Evolutionary conservation across 768 basidiomycete species (phyloP).

Genomic region (Tephrocybe sp.): DNA sequence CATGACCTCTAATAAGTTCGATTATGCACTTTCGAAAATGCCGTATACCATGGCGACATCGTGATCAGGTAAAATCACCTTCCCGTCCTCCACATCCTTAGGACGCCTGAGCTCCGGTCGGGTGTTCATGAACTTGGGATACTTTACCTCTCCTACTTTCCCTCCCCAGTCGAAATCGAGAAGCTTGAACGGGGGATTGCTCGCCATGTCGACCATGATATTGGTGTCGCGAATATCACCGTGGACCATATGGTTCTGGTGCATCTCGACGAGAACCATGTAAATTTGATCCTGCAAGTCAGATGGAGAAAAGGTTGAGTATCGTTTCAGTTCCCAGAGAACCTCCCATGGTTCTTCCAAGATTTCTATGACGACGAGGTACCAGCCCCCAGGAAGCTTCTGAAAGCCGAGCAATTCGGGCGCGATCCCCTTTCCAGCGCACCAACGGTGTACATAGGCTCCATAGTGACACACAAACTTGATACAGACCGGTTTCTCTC

Average conservation of each 20-base stretch:
- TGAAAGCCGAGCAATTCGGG: slow-evolving; percentile 24
- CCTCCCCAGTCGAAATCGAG: slow-evolving; percentile 31
- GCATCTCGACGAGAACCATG: not conserved
- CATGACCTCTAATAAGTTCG: no score
- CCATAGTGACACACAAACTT: slow-evolving; percentile 11
- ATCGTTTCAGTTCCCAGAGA: no score
- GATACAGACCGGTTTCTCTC: no score
- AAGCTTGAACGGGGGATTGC: slow-evolving; percentile 14
- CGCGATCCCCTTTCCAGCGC: slow-evolving; percentile 18
- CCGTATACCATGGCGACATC: no score
- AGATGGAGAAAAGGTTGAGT: not conserved
- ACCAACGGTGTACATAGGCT: slow-evolving; percentile 16
- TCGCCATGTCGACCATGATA: slow-evolving; percentile 19
- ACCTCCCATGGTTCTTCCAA: slow-evolving; percentile 7
- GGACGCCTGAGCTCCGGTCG: no score
- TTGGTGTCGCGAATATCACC: slow-evolving; percentile 26
- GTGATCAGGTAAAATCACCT: no score
- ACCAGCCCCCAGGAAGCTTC: slow-evolving; percentile 24
- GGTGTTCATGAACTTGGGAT: no score
- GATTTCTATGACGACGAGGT: slow-evolving; percentile 28
- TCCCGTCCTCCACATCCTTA: no score
- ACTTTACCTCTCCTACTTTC: slow-evolving; percentile 17
- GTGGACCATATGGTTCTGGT: slow-evolving; percentile 21
- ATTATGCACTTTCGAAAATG: no score
- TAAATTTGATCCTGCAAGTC: not conserved